Conservation (phyloP, 192 early-diverging fungal species). For the Coemansia javaensis region DNA sequence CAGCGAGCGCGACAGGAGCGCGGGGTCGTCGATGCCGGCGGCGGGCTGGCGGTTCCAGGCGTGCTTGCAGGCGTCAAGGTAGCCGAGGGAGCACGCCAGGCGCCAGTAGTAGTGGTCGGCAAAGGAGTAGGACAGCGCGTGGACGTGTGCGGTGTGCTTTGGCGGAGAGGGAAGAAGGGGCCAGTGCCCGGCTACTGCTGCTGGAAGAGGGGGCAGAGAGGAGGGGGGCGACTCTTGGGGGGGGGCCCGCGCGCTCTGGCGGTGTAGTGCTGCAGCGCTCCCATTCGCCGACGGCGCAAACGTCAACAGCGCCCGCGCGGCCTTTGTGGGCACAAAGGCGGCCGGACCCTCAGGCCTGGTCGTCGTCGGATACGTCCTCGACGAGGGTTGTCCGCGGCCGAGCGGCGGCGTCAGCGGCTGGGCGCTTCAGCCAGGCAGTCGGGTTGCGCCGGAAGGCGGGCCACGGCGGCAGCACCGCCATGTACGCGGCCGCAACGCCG, state of each 20-base stretch:
- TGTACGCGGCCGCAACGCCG: conserved; percentile 25
- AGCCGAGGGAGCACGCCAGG: conserved; percentile 14
- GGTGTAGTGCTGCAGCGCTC: background rate
- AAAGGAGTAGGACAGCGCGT: conserved; percentile 16
- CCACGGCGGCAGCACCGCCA: conserved; percentile 43
- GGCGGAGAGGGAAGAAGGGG: conserved; percentile 3
- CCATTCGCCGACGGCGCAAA: conserved; percentile 2
- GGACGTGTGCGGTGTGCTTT: background rate
- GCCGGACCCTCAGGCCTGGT: background rate
- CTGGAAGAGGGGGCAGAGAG: no score
- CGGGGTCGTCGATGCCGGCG: background rate
- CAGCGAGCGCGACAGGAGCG: conserved; percentile 2
- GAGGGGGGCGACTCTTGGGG: no score
- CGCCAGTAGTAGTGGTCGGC: conserved; percentile 21
- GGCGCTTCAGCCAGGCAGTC: conserved; percentile 31
- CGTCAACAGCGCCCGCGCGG: background rate
- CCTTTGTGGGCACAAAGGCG: background rate
- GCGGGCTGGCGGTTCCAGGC: conserved; percentile 12
- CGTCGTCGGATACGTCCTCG: conserved; percentile 44
- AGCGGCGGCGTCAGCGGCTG: background rate
- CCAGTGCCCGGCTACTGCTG: background rate
- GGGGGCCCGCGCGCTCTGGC: background rate
- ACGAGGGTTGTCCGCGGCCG: conserved; percentile 27
- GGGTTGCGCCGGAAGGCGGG: conserved; percentile 27
- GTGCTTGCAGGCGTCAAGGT: conserved; percentile 25